Evolutionary conservation across 2,329 filamentous ascomycete genomes (phyloP).

Genomic region (Rosellinia necatrix): DNA sequence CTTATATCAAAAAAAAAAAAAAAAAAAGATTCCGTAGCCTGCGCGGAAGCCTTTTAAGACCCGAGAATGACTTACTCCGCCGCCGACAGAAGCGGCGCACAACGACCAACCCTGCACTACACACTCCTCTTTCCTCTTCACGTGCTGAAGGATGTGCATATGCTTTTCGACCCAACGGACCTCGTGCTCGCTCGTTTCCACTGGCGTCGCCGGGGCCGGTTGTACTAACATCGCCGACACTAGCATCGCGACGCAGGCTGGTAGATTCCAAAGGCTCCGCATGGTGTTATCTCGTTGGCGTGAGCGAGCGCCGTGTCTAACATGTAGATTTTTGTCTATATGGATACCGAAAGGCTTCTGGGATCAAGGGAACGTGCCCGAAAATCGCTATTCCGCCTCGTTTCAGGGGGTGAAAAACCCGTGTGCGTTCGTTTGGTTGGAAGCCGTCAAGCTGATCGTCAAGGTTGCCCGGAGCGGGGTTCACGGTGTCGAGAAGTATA

Average conservation of each 20-base stretch:
- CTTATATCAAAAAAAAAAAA: too few relatives aligned
- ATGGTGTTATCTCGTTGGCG: constrained; percentile 23
- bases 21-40: too few relatives aligned
- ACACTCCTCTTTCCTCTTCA: constrained; percentile 37
- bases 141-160: constrained; percentile 29
- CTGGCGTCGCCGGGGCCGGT: constrained; percentile 9
- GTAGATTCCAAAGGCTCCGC: constrained; percentile 25
- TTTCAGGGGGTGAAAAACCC: background rate
- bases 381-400: background rate
- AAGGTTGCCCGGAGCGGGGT: background rate
- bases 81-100: constrained; percentile 38
- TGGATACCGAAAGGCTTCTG: background rate
- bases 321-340: constrained; percentile 1
- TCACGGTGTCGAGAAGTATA: background rate
- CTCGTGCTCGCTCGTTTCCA: constrained; percentile 27
- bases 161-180: constrained; percentile 37
- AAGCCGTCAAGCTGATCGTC: background rate
- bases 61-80: constrained; percentile 40
- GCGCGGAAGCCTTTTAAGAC: too few relatives aligned
- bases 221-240: constrained; percentile 24
- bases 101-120: constrained; percentile 29
- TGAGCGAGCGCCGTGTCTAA: background rate
- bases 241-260: constrained; percentile 26
- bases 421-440: background rate
- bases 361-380: background rate